Conservation (phyloP, 2,329 filamentous ascomycete species). For the Exserohilum rostratum region DNA sequence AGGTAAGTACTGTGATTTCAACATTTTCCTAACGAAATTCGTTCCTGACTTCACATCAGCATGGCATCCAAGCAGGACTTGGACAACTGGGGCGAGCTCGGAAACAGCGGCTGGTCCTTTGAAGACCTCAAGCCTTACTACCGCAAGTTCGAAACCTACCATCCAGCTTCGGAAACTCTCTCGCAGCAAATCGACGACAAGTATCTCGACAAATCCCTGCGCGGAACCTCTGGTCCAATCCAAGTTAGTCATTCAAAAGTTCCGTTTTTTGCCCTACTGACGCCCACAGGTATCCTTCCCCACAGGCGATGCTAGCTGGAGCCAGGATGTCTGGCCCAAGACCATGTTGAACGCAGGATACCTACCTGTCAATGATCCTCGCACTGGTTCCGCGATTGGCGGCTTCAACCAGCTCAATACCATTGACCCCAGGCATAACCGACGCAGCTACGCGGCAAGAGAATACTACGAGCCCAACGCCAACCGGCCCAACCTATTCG, state of each 20-base stretch:
- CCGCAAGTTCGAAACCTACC: slow-evolving; percentile 45
- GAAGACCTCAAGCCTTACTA: slow-evolving; percentile 44
- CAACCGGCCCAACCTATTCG: slow-evolving; percentile 53
- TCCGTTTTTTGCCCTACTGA: slow-evolving; percentile 1
- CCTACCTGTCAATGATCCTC: slow-evolving; percentile 28
- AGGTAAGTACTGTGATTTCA: not conserved
- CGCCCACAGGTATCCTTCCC: slow-evolving; percentile 27
- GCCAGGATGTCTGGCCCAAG: slow-evolving; percentile 37
- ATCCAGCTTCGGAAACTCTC: slow-evolving; percentile 26
- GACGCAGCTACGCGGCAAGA: slow-evolving; percentile 45
- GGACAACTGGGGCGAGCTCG: slow-evolving; percentile 50
- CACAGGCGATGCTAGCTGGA: slow-evolving; percentile 26
- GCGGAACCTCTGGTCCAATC: slow-evolving; percentile 35
- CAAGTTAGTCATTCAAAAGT: slow-evolving; percentile 19
- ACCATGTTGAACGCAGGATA: slow-evolving; percentile 36
- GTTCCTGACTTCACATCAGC: slow-evolving; percentile 6
- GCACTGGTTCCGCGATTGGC: slow-evolving; percentile 36
- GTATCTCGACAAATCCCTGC: slow-evolving; percentile 31
- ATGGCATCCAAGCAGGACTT: slow-evolving; percentile 38
- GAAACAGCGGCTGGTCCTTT: slow-evolving; percentile 49
- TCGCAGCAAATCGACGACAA: slow-evolving; percentile 30
- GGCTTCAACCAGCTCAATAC: slow-evolving; percentile 40
- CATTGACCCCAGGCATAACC: slow-evolving; percentile 32
- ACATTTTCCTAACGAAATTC: too few relatives aligned
- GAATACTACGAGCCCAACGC: slow-evolving; percentile 47